Evolutionary conservation across 2,329 filamentous ascomycete genomes (phyloP).

Genomic region (Trichoderma atroviride): DNA sequence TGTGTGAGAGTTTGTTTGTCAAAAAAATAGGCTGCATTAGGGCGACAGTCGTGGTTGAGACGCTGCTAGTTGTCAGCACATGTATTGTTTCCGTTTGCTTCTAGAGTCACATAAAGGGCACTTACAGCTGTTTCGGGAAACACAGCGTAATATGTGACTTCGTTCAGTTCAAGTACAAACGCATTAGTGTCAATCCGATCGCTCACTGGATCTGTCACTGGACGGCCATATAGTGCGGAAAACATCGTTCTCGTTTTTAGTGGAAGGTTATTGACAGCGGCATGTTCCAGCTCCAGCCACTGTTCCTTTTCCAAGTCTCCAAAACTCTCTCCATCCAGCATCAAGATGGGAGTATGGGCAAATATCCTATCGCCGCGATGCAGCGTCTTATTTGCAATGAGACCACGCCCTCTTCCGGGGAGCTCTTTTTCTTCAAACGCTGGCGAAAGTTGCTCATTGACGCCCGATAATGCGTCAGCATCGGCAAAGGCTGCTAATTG

Average conservation of each 20-base stretch:
- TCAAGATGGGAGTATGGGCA: conserved; percentile 26
- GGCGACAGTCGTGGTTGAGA: conserved; percentile 51
- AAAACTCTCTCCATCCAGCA: conserved; percentile 23
- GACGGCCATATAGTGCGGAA: conserved; percentile 23
- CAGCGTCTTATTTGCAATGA: conserved; percentile 34
- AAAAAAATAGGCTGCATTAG: conserved; percentile 49
- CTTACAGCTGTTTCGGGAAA: conserved; percentile 30
- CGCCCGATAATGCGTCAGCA: conserved; percentile 18
- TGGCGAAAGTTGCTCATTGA: conserved; percentile 24
- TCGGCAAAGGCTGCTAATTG: conserved; percentile 36
- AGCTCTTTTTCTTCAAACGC: conserved; percentile 33
- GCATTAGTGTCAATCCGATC: conserved; percentile 28
- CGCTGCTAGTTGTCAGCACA: conserved; percentile 35
- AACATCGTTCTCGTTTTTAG: conserved; percentile 11
- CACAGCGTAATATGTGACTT: conserved; percentile 7
- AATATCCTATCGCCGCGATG: conserved; percentile 31
- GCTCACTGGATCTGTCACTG: background rate
- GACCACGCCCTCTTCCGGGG: conserved; percentile 33
- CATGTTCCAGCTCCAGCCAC: conserved; percentile 6
- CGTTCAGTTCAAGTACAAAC: conserved; percentile 19
- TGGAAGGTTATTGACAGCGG: conserved; percentile 26
- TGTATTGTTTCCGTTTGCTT: background rate
- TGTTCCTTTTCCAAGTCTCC: background rate
- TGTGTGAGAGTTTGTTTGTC: conserved; percentile 44
- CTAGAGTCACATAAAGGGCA: background rate